These are phyloP conservation scores for Limonium bicolor DNA, from an alignment of 148 eudicot species.

Conservation along the genomic window DNA sequence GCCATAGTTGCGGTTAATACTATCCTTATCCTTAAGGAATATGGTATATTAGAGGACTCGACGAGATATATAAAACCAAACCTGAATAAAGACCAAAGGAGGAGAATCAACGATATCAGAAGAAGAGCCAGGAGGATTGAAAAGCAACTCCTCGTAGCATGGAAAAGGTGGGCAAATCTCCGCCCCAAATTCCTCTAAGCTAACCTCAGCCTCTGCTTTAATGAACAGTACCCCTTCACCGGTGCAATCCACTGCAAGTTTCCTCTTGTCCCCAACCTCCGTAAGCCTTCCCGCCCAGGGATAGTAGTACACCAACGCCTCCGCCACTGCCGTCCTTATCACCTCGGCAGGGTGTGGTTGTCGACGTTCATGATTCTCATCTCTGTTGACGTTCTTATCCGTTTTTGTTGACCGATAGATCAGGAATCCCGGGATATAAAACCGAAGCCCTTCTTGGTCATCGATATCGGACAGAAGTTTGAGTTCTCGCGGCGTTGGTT, in stretches of 20 bases:
- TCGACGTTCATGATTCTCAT: too few relatives aligned
- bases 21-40: too few relatives aligned
- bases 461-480: conserved; percentile 8
- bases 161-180: conserved; percentile 13
- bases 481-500: conserved; percentile 1
- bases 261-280: conserved; percentile 7
- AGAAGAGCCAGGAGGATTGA: conserved; percentile 10
- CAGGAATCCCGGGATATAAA: conserved; percentile 1
- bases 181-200: conserved; percentile 11
- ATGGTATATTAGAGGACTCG: too few relatives aligned
- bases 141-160: conserved; percentile 10
- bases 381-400: background rate
- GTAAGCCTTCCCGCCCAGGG: conserved; percentile 26
- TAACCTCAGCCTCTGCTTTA: conserved; percentile 20
- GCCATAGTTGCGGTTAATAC: too few relatives aligned
- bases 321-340: conserved; percentile 11
- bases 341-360: conserved; percentile 8
- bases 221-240: conserved; percentile 23
- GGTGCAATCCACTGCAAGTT: conserved; percentile 17
- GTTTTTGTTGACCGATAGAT: background rate
- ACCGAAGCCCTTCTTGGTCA: conserved; percentile 7
- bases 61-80: too few relatives aligned
- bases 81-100: conserved; percentile 10
- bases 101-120: conserved; percentile 11
- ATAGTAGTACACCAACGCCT: conserved; percentile 6